These are phyloP conservation scores for Pittosporum tobira DNA, from an alignment of 129 eudicot genomes.

Conservation along the genomic window DNA sequence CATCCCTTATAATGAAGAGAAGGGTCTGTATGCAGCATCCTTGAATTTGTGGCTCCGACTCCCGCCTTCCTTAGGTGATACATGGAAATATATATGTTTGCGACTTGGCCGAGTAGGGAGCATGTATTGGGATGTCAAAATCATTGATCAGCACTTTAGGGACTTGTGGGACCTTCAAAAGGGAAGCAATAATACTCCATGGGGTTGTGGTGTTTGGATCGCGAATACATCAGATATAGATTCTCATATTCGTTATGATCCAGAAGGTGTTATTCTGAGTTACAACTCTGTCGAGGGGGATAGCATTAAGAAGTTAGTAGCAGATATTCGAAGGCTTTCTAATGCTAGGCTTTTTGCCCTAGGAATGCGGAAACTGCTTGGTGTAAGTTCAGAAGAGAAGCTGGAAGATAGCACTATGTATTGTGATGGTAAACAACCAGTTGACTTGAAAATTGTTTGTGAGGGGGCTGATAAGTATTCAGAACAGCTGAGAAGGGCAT, in stretches of 20 bases:
- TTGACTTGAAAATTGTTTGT: conserved; percentile 23
- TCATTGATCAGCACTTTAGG: conserved; percentile 72
- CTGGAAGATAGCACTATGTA: conserved; percentile 40
- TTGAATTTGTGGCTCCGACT: conserved; percentile 83
- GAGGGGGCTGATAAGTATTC: conserved; percentile 55
- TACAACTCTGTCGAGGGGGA: conserved; percentile 84
- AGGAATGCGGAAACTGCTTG: conserved; percentile 84
- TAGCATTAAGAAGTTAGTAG: conserved; percentile 80
- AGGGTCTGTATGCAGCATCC: conserved; percentile 65
- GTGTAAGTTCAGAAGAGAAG: conserved; percentile 68
- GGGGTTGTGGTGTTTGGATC: conserved; percentile 85
- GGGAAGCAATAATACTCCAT: conserved; percentile 57
- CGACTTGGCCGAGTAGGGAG: conserved; percentile 89
- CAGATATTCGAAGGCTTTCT: conserved; percentile 82
- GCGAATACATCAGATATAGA: conserved; percentile 87
- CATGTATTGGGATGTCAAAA: conserved; percentile 97
- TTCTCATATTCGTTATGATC: conserved; percentile 87
- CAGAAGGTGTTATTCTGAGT: conserved; percentile 87
- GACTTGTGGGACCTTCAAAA: conserved; percentile 97
- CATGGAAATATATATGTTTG: conserved; percentile 81
- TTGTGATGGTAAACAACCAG: conserved; percentile 34
- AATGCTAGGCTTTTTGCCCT: conserved; percentile 92
- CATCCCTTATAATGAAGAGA: conserved; percentile 88
- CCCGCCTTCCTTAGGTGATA: conserved; percentile 66
- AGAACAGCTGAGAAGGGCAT: conserved; percentile 80